Evolutionary conservation across 1,284 basidiomycete genomes (phyloP), one percentile per base, ranked within the genome.

Genomic region (Flammula alnicola): DNA sequence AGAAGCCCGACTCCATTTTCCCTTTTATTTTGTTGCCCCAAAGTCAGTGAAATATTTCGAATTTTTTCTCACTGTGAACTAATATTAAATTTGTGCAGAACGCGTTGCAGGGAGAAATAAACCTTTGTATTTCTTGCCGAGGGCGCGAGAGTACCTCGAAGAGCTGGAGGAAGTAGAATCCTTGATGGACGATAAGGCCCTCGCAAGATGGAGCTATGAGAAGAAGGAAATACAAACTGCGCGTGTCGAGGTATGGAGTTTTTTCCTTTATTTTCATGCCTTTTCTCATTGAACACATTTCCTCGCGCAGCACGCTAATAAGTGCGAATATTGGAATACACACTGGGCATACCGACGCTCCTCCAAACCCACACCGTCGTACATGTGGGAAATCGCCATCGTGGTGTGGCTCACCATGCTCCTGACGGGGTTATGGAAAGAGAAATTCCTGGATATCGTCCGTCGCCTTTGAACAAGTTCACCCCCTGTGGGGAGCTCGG

Each of bases 241-340:
- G 43, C 60, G 64, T 10, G 47, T 66, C 16, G 51, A 59, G 56
- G 69, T 68, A 29, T 49, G 68, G 64, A 23, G 25, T 36, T 23
- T 25, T 33, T 17, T 39, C 31, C 36, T 16, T 40, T 23, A 14
- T 36, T 36, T 26, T 37, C 33, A 22, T 46, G 26, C 23, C 37
- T 10, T 19, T n/a, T 27, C 19, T n/a, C 12, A 7, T 30, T 48
- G 11, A 26, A 38, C 29, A 12, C 32, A 43, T 14, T 7, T 25
- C 39, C 12, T 20, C 14, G 9, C 16, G 10, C 38, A 70, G 69
- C 68, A 69, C 47, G 66, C 68, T 5, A 54, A 59, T 17, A 46
- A 65, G 14, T 71, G 68, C 46, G 67, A 70, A 49, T 61, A 58
- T 20, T 70, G 69, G 66, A 54, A 56, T 42, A 52, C 52, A 7